Percentiles rank a stretch among this genome's conserved stretches.
These are phyloP conservation scores for Trichoderma reesei DNA, from an alignment of 495 filamentous ascomycete species.

Conservation along the genomic window DNA sequence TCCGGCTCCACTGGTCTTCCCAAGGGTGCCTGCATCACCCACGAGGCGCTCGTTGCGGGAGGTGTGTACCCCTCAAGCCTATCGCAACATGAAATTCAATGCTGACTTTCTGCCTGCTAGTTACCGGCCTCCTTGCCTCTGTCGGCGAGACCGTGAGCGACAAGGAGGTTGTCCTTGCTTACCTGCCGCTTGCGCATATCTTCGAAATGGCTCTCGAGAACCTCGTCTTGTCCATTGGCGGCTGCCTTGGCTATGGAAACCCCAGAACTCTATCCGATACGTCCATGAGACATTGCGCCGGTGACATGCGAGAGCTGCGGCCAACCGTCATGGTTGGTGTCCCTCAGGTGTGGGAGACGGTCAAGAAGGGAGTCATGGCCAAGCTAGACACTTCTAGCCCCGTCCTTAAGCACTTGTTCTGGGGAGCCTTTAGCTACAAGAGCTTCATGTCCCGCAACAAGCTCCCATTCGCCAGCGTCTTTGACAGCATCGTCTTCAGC, in stretches of 20 bases:
- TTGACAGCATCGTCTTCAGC: conserved; percentile 69
- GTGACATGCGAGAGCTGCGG: conserved; percentile 68
- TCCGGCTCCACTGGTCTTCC: conserved; percentile 84
- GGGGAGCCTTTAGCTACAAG: conserved; percentile 35
- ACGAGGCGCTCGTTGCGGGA: conserved; percentile 64
- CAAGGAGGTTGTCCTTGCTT: conserved; percentile 61
- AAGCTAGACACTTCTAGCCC: conserved; percentile 44
- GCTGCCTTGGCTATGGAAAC: conserved; percentile 74
- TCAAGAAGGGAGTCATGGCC: conserved; percentile 64
- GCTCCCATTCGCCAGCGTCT: conserved; percentile 57
- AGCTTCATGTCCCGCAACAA: conserved; percentile 51
- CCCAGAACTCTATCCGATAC: conserved; percentile 69
- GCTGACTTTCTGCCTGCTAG: conserved; percentile 23
- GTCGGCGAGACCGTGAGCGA: conserved; percentile 37
- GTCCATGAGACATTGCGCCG: conserved; percentile 36
- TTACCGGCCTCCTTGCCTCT: conserved; percentile 32
- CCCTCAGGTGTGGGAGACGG: conserved; percentile 70
- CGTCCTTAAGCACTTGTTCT: conserved; percentile 29
- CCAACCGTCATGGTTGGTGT: conserved; percentile 80
- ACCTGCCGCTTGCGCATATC: conserved; percentile 87
- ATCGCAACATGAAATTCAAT: conserved; percentile 10
- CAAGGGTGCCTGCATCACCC: conserved; percentile 78
- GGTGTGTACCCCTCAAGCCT: conserved; percentile 15
- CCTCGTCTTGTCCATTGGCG: conserved; percentile 59
- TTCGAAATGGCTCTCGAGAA: conserved; percentile 79